phyloP scores from a whole-genome alignment of 2,329 filamentous ascomycete species.

The Beauveria sp. region DNA sequence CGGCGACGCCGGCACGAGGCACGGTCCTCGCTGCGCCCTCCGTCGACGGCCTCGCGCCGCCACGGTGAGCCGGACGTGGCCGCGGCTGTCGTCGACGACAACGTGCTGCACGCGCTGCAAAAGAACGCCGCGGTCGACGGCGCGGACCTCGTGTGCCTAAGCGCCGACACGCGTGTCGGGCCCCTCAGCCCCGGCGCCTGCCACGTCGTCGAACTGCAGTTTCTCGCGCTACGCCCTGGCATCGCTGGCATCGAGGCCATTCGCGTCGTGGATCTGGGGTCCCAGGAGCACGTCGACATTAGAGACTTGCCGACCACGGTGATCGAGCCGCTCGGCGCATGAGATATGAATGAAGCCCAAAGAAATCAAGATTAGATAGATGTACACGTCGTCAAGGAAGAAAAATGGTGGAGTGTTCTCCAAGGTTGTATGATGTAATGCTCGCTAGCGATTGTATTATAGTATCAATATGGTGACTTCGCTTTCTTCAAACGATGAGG shows the following conservation, averaged over 20 bases:
- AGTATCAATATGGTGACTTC: not conserved
- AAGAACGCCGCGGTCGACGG: slow-evolving; percentile 55
- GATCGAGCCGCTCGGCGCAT: slow-evolving; percentile 30
- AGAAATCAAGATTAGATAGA: not conserved
- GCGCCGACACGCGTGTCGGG: slow-evolving; percentile 65
- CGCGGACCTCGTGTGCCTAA: slow-evolving; percentile 66
- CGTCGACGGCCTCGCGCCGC: slow-evolving; percentile 38
- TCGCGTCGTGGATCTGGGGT: slow-evolving; percentile 63
- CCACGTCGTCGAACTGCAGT: slow-evolving; percentile 65
- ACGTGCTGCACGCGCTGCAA: slow-evolving; percentile 63
- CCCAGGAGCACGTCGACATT: slow-evolving; percentile 71
- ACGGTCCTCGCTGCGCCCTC: slow-evolving; percentile 39
- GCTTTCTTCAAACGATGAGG: not conserved
- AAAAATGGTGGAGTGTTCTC: not conserved
- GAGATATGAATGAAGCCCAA: not conserved
- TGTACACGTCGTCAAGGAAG: not conserved
- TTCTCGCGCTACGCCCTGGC: slow-evolving; percentile 60
- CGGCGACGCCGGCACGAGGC: slow-evolving; percentile 53
- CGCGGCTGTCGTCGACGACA: slow-evolving; percentile 64
- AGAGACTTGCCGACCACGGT: slow-evolving; percentile 65
- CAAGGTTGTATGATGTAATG: not conserved
- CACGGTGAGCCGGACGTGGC: slow-evolving; percentile 39
- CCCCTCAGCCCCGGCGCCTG: slow-evolving; percentile 65
- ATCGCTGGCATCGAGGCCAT: slow-evolving; percentile 65
- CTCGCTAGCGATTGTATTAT: not conserved